These are phyloP conservation scores for Trypethelium eluteriae DNA, from an alignment of 495 filamentous ascomycete species.

Conservation along the genomic window DNA sequence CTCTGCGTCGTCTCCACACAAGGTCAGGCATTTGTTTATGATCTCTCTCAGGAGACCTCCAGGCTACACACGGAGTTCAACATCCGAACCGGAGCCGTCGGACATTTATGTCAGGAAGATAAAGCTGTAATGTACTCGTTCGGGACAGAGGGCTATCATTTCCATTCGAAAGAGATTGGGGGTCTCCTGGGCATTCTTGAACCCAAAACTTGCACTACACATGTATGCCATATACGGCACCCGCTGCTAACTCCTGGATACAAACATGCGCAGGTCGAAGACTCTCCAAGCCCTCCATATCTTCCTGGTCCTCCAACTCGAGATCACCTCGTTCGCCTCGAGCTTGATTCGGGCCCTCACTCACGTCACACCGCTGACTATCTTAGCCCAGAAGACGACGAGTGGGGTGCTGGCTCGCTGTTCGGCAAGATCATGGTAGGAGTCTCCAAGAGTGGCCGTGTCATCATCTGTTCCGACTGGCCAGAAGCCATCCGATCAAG, in stretches of 20 bases:
- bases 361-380: neutral
- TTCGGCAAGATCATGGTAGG: slow-evolving; percentile 20
- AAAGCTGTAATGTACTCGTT: slow-evolving; percentile 21
- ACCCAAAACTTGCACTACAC: slow-evolving; percentile 10
- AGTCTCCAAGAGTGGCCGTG: slow-evolving; percentile 17
- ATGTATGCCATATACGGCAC: slow-evolving; percentile 19
- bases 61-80: slow-evolving; percentile 6
- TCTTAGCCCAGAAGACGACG: slow-evolving; percentile 14
- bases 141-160: slow-evolving; percentile 19
- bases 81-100: slow-evolving; percentile 17
- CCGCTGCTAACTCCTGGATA: slow-evolving; percentile 9
- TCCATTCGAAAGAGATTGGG: slow-evolving; percentile 20
- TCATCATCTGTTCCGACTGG: slow-evolving; percentile 24
- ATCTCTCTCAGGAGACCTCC: slow-evolving; percentile 12
- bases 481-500: neutral
- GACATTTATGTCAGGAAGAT: slow-evolving; percentile 20
- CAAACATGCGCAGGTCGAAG: neutral
- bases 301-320: slow-evolving; percentile 13
- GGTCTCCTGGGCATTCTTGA: slow-evolving; percentile 16
- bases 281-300: neutral
- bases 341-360: slow-evolving; percentile 14
- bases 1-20: slow-evolving; percentile 22
- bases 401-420: slow-evolving; percentile 24
- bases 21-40: slow-evolving; percentile 21
- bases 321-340: slow-evolving; percentile 12